phyloP scores from a whole-genome alignment of 148 eudicot genomes.

The Camellia sinensis region DNA sequence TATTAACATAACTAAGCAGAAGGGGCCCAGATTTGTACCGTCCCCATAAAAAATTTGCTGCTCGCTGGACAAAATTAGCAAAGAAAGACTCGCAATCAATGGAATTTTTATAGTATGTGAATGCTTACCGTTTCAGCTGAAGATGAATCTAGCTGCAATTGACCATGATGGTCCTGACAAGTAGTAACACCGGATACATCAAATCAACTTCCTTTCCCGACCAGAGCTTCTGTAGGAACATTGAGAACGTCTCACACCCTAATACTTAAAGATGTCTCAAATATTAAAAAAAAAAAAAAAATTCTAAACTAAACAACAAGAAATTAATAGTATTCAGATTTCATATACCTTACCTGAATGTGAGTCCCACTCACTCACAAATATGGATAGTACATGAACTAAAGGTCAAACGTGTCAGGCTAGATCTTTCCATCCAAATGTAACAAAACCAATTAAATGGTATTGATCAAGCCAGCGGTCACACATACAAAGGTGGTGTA shows the following conservation, averaged over 20 bases:
- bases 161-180: constrained; percentile 17
- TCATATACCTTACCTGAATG: background rate
- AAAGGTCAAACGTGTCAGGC: no score
- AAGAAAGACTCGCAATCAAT: background rate
- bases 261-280: background rate
- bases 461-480: background rate
- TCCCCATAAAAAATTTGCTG: constrained; percentile 15
- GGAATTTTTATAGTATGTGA: background rate
- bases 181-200: constrained; percentile 14
- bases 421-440: background rate
- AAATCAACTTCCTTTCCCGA: constrained; percentile 14
- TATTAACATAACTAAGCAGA: constrained; percentile 17
- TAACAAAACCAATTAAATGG: background rate
- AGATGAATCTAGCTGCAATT: constrained; percentile 18
- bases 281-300: background rate
- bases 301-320: background rate
- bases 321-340: background rate
- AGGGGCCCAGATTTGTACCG: constrained; percentile 9
- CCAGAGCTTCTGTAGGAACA: constrained; percentile 16
- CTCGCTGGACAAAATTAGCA: constrained; percentile 8
- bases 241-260: background rate
- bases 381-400: background rate
- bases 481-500: background rate
- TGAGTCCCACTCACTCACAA: background rate
- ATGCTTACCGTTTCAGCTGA: constrained; percentile 25